These are phyloP conservation scores for Albugo candida DNA, from an alignment of 352 stramenopile species.

Conservation along the genomic window DNA sequence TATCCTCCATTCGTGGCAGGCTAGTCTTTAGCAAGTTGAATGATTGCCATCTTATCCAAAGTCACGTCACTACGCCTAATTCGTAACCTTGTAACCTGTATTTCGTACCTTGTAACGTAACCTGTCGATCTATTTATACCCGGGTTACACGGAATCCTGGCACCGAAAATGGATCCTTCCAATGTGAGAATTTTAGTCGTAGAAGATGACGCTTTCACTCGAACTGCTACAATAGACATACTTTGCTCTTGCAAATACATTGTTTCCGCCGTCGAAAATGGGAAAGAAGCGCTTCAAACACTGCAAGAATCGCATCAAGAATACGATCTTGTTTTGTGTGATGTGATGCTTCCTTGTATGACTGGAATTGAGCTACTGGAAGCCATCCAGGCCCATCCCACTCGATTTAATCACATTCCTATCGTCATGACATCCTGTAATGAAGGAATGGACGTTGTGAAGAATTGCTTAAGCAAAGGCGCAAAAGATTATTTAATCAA, in stretches of 20 bases:
- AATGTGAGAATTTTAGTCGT: slow-evolving; percentile 79
- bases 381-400: slow-evolving; percentile 33
- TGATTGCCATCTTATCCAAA: too few relatives aligned
- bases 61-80: too few relatives aligned
- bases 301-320: slow-evolving; percentile 45
- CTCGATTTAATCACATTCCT: slow-evolving; percentile 52
- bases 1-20: too few relatives aligned
- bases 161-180: slow-evolving; percentile 44
- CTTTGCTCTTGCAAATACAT: slow-evolving; percentile 72
- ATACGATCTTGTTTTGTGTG: slow-evolving; percentile 77
- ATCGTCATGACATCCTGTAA: slow-evolving; percentile 83
- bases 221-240: slow-evolving; percentile 77
- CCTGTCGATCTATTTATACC: too few relatives aligned
- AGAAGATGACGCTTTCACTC: slow-evolving; percentile 79
- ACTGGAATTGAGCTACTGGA: slow-evolving; percentile 77
- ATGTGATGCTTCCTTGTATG: slow-evolving; percentile 80
- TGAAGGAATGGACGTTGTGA: slow-evolving; percentile 81
- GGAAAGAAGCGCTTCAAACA: slow-evolving; percentile 47
- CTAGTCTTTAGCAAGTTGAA: too few relatives aligned
- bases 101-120: too few relatives aligned
- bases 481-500: slow-evolving; percentile 84
- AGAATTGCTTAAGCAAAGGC: slow-evolving; percentile 70
- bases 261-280: slow-evolving; percentile 71
- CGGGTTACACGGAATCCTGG: too few relatives aligned
- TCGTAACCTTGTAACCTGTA: too few relatives aligned